A percentile compares a stretch with the other conserved stretches of the same genome.
Conservation (phyloP, 2,329 filamentous ascomycete genomes). For the Penicillium freii region DNA sequence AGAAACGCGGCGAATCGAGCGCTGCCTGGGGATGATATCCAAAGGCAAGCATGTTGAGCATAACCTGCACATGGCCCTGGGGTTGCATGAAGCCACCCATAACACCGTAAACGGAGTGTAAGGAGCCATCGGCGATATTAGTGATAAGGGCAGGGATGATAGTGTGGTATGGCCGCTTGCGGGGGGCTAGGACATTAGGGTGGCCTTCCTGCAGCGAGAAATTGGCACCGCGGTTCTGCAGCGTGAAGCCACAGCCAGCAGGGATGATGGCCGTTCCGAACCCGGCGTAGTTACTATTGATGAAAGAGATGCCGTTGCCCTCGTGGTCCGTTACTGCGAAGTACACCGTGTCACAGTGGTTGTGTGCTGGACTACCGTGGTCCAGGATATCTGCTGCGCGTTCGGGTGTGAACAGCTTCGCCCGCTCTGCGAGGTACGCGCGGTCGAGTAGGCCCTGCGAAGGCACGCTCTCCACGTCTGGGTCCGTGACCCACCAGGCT, state of each 20-base stretch:
- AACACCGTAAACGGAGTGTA: slow-evolving; percentile 88
- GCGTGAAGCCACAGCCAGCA: slow-evolving; percentile 79
- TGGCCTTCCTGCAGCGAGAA: slow-evolving; percentile 70
- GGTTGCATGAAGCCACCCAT: slow-evolving; percentile 99
- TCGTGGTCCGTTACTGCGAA: slow-evolving; percentile 77
- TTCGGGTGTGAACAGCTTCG: slow-evolving; percentile 59
- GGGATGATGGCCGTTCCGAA: slow-evolving; percentile 86
- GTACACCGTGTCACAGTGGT: slow-evolving; percentile 90
- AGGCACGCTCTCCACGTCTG: slow-evolving; percentile 64
- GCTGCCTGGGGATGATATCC: slow-evolving; percentile 80
- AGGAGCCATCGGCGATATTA: slow-evolving; percentile 66
- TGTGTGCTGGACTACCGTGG: slow-evolving; percentile 80
- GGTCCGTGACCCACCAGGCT: slow-evolving; percentile 86
- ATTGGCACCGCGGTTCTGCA: slow-evolving; percentile 90
- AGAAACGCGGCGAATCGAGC: slow-evolving; percentile 86
- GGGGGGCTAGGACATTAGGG: slow-evolving; percentile 75
- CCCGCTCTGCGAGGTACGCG: slow-evolving; percentile 71
- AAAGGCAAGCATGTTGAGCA: slow-evolving; percentile 85
- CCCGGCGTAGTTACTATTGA: slow-evolving; percentile 90
- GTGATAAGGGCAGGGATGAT: slow-evolving; percentile 94
- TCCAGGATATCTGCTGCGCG: slow-evolving; percentile 54
- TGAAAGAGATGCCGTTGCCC: slow-evolving; percentile 92
- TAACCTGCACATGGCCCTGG: slow-evolving; percentile 89
- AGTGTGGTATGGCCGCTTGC: slow-evolving; percentile 93
- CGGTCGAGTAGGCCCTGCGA: slow-evolving; percentile 66